A percentile compares a stretch with the other conserved stretches of the same genome.
phyloP scores from a whole-genome alignment of 2,329 filamentous ascomycete species.

The Triangularia setosa region DNA sequence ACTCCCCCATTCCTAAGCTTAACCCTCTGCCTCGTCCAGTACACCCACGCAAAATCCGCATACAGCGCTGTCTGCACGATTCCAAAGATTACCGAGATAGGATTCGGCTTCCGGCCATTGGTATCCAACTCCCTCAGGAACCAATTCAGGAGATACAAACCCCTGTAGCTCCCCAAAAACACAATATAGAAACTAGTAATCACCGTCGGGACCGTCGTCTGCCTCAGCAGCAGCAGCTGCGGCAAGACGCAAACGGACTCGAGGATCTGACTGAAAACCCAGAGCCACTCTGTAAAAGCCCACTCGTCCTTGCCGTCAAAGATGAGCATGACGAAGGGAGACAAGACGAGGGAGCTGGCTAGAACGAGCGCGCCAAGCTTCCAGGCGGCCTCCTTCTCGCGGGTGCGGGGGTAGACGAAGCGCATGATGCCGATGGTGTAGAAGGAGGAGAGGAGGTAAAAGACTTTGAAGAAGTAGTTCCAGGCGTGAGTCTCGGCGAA shows the following conservation, averaged over 20 bases:
- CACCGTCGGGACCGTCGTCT: conserved; percentile 93
- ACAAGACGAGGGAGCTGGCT: conserved; percentile 59
- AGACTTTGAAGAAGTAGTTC: conserved; percentile 82
- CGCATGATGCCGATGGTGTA: conserved; percentile 90
- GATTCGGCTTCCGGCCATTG: conserved; percentile 57
- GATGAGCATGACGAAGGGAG: conserved; percentile 69
- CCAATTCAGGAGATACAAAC: conserved; percentile 90
- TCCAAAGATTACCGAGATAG: conserved; percentile 78
- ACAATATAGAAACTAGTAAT: conserved; percentile 96
- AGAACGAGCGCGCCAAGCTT: conserved; percentile 74
- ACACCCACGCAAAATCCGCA: conserved; percentile 94
- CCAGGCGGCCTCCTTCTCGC: conserved; percentile 91
- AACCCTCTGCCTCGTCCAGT: conserved; percentile 87
- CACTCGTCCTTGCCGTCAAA: conserved; percentile 50
- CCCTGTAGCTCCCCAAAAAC: conserved; percentile 81
- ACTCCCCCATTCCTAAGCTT: conserved; percentile 86
- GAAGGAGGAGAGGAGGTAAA: conserved; percentile 78
- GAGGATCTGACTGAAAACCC: conserved; percentile 86
- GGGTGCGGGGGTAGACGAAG: conserved; percentile 77
- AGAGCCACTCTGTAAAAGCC: conserved; percentile 61
- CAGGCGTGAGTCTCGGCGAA: conserved; percentile 57
- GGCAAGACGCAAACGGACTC: conserved; percentile 89
- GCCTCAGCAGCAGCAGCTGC: conserved; percentile 84
- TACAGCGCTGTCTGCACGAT: conserved; percentile 87
- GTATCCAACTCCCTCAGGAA: conserved; percentile 63